Percentiles rank a stretch among this genome's conserved stretches.
These are phyloP conservation scores for Triadica sebifera DNA, from an alignment of 345 rosid species.

Conservation along the genomic window DNA sequence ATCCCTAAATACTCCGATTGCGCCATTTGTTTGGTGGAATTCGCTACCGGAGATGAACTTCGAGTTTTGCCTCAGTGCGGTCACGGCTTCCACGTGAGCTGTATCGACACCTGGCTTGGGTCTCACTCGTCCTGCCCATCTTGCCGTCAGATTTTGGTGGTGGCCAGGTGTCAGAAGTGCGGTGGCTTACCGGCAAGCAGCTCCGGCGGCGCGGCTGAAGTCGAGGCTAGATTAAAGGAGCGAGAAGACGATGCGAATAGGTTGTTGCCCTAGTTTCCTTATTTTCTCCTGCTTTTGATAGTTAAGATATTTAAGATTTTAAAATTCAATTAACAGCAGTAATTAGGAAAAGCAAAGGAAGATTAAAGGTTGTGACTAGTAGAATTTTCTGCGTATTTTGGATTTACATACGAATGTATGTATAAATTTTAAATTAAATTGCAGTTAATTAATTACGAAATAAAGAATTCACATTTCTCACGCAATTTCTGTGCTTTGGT, in stretches of 20 bases:
- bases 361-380: background rate
- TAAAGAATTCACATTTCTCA: background rate
- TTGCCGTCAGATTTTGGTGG: constrained; percentile 71
- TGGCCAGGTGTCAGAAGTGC: constrained; percentile 68
- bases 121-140: constrained; percentile 96
- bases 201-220: constrained; percentile 25
- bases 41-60: constrained; percentile 68
- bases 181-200: constrained; percentile 52
- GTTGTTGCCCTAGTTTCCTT: constrained; percentile 39
- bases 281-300: background rate
- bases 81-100: constrained; percentile 79
- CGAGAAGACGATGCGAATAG: constrained; percentile 48
- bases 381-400: background rate
- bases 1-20: constrained; percentile 56
- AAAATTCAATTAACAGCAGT: background rate
- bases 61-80: constrained; percentile 86
- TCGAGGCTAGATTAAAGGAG: constrained; percentile 41
- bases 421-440: too few relatives aligned
- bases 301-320: background rate
- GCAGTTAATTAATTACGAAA: too few relatives aligned
- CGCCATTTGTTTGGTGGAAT: constrained; percentile 74
- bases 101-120: constrained; percentile 92
- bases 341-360: background rate
- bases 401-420: background rate
- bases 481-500: background rate